A percentile compares a stretch with the other conserved stretches of the same genome.
phyloP scores from a whole-genome alignment of 768 basidiomycete species.

The Boletus rubropictus region DNA sequence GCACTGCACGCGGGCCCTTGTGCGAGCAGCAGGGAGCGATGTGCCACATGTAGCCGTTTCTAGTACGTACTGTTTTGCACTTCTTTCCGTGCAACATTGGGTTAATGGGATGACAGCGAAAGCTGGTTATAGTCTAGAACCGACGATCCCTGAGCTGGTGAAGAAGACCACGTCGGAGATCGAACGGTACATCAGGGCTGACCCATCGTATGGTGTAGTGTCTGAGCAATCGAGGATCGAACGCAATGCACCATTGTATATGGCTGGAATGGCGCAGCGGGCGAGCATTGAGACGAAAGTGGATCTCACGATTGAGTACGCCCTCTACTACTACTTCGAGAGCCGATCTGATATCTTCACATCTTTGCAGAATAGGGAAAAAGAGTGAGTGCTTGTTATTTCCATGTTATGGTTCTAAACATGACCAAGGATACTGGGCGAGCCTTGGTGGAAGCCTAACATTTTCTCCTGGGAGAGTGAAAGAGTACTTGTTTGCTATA shows the following conservation, averaged over 20 bases:
- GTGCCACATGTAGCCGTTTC: not conserved
- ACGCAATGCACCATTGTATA: not conserved
- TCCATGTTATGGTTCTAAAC: not conserved
- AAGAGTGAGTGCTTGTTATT: not conserved
- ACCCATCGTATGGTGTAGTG: not conserved
- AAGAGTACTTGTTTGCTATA: not conserved
- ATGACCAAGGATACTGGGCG: not conserved
- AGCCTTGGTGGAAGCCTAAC: not conserved
- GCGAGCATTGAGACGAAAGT: not conserved
- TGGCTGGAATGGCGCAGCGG: not conserved
- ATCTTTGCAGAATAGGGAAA: not conserved
- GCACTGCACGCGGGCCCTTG: not conserved
- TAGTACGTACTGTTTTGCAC: not conserved
- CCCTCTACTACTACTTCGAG: not conserved
- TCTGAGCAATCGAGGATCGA: too few species aligned
- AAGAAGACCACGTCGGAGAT: not conserved
- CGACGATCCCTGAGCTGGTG: not conserved
- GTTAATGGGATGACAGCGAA: not conserved
- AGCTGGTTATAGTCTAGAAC: not conserved
- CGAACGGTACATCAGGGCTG: not conserved
- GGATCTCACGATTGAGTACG: not conserved
- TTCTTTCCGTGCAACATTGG: too few species aligned
- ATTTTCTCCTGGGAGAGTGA: too few species aligned
- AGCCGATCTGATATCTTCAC: not conserved
- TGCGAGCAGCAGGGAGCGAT: not conserved